Evolutionary conservation across 2,329 filamentous ascomycete species (phyloP), one percentile per base, ranked within the genome.

Genomic region (Stachybotrys chlorohalonatus): DNA sequence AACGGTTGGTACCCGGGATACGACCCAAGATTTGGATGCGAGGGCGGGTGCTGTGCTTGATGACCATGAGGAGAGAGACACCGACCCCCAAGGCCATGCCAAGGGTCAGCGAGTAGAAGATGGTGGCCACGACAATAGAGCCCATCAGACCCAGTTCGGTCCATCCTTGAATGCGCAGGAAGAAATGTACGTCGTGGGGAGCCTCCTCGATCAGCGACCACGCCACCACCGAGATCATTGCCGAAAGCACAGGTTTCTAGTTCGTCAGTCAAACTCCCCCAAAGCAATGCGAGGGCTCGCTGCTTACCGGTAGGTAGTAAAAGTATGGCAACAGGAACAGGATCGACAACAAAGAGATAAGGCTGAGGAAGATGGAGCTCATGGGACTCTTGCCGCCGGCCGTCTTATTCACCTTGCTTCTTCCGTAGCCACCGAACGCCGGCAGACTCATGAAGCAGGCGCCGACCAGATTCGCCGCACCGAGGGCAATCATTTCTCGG

Each of bases 11-110:
- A 11, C 89, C 90, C 0, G 89, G 88, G 1, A 96, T 84, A 55
- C 93, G 89, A 42, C 94, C 94, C 0, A 99, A 77, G 66, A 99
- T 99, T 70, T 97, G 92, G 59, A 99, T 99, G 36, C 94, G 87
- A 7, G 94, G 91, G 13, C 93, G 85, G 0, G 94, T 97, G 49
- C 88, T 85, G 73, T 97, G 92, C 55, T 87, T 86, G 66, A 99
- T 90, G 52, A 99, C 88, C 56, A 91, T 87, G 11, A 99, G 78
- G 11, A 97, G 77, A 5, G 92, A 96, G 8, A 99, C 79, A 2
- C 92, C 92, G 56, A 99, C 91, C 42, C 94, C 94, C 46, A 96
- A 86, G 6, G 92, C 92, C 71, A 99, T 97, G 51, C 94, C 94
- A 17, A 96, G 79, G 51, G 93, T 90, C 8, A 99, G 80, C 1